Conservation (phyloP, 805 yeast species). For the Starmerella bombi region DNA sequence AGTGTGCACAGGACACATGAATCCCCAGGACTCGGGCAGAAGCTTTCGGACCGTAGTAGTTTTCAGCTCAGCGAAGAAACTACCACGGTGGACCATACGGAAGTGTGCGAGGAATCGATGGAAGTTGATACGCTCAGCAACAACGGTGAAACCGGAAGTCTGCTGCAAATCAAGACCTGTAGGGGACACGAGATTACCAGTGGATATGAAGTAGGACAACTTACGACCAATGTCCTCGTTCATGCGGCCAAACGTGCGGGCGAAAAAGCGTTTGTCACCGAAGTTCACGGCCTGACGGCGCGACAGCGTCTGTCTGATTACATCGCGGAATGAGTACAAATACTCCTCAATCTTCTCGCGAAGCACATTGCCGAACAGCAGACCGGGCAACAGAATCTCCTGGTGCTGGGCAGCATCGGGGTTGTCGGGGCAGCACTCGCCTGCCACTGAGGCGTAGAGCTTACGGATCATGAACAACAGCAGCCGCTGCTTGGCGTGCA, state of each 20-base stretch:
- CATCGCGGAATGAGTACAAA: slow-evolving; percentile 55
- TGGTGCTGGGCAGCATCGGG: slow-evolving; percentile 99
- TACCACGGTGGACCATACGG: slow-evolving; percentile 99
- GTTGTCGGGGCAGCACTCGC: slow-evolving; percentile 92
- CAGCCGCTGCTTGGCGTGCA: slow-evolving; percentile 76
- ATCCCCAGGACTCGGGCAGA: slow-evolving; percentile 98
- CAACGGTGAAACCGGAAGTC: slow-evolving; percentile 95
- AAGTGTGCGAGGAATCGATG: slow-evolving; percentile 96
- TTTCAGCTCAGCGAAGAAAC: slow-evolving; percentile 94
- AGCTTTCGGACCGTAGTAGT: slow-evolving; percentile 94
- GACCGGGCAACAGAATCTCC: slow-evolving; percentile 89
- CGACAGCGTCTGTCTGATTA: slow-evolving; percentile 64
- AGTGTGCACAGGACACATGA: slow-evolving; percentile 96
- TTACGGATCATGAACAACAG: slow-evolving; percentile 90
- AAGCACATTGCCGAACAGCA: slow-evolving; percentile 89
- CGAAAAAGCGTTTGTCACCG: slow-evolving; percentile 68
- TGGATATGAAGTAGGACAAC: slow-evolving; percentile 83
- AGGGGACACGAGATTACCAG: slow-evolving; percentile 94
- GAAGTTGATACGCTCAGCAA: slow-evolving; percentile 95
- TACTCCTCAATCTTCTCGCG: slow-evolving; percentile 95
- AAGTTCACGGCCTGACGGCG: slow-evolving; percentile 73
- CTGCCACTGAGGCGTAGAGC: slow-evolving; percentile 86
- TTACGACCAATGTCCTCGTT: slow-evolving; percentile 93
- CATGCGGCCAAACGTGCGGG: slow-evolving; percentile 60
- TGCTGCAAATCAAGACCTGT: slow-evolving; percentile 97